phyloP scores from a whole-genome alignment of 1,139 yeast species.

The Kodamaea derodonti region DNA sequence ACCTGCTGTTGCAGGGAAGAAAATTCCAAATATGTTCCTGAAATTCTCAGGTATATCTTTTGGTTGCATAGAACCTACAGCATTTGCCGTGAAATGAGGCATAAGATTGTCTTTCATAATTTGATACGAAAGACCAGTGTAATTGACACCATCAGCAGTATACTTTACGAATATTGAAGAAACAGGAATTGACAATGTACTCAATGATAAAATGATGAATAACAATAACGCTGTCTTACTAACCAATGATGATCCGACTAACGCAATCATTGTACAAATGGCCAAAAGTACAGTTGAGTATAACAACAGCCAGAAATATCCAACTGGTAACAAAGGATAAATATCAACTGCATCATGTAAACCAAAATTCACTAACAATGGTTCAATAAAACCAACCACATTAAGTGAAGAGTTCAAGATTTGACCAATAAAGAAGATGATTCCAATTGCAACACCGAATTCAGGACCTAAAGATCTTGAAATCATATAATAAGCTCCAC shows the following conservation, averaged over 20 bases:
- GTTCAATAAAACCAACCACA: constrained; percentile 78
- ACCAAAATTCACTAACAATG: constrained; percentile 66
- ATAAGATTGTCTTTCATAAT: constrained; percentile 63
- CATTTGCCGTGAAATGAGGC: constrained; percentile 82
- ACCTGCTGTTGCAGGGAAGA: constrained; percentile 98
- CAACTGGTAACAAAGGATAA: constrained; percentile 44
- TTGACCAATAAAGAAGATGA: constrained; percentile 74
- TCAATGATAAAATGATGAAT: constrained; percentile 62
- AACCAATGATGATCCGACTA: constrained; percentile 80
- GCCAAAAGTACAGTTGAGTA: constrained; percentile 68
- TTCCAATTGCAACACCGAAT: constrained; percentile 80
- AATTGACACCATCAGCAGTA: constrained; percentile 47
- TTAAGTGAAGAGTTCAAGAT: constrained; percentile 71
- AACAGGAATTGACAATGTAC: constrained; percentile 80
- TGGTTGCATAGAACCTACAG: constrained; percentile 79
- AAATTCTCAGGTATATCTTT: constrained; percentile 62
- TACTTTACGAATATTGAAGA: constrained; percentile 59
- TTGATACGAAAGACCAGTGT: constrained; percentile 70
- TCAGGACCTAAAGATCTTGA: constrained; percentile 78
- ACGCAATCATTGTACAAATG: constrained; percentile 70
- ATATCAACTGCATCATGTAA: constrained; percentile 49
- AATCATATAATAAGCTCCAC: constrained; percentile 83
- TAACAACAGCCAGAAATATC: constrained; percentile 52
- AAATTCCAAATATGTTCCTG: constrained; percentile 83
- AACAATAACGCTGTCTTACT: constrained; percentile 79